Evolutionary conservation across 768 basidiomycete genomes (phyloP).

Genomic region (Auriscalpium orientale): DNA sequence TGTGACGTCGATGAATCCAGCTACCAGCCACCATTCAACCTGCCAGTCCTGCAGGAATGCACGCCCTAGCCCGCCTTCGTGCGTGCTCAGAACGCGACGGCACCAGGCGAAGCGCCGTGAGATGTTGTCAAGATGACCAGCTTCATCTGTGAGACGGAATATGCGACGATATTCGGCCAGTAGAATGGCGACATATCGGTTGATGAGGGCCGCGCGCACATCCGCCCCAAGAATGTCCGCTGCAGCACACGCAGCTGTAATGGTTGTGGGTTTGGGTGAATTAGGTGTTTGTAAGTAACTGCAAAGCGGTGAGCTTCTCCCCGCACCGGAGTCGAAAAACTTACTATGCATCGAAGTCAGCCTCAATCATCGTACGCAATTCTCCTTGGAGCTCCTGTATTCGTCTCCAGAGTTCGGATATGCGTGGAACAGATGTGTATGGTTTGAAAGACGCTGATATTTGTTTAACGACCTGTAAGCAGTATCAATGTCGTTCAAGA

Average conservation of each 20-base stretch:
- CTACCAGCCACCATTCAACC: slow-evolving; percentile 72
- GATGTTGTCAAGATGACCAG: slow-evolving; percentile 93
- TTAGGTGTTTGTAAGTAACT: slow-evolving; percentile 76
- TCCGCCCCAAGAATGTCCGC: slow-evolving; percentile 86
- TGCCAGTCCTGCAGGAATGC: slow-evolving; percentile 86
- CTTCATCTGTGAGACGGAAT: slow-evolving; percentile 88
- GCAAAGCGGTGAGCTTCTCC: neutral
- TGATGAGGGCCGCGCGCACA: slow-evolving; percentile 71
- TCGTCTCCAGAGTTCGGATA: slow-evolving; percentile 70
- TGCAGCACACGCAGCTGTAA: slow-evolving; percentile 81
- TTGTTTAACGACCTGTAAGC: slow-evolving; percentile 74
- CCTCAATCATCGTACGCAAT: slow-evolving; percentile 72
- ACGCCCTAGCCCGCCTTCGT: slow-evolving; percentile 80
- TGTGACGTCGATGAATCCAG: slow-evolving; percentile 88
- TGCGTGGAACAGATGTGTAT: slow-evolving; percentile 67
- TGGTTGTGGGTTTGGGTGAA: slow-evolving; percentile 43
- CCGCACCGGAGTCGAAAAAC: slow-evolving; percentile 23
- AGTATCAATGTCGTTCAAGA: neutral
- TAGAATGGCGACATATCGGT: slow-evolving; percentile 84
- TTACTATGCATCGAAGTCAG: slow-evolving; percentile 89
- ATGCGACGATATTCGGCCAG: slow-evolving; percentile 95
- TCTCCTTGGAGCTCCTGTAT: slow-evolving; percentile 80
- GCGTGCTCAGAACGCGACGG: slow-evolving; percentile 69
- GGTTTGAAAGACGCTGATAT: slow-evolving; percentile 75
- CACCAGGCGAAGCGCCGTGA: slow-evolving; percentile 95